A percentile compares a stretch with the other conserved stretches of the same genome.
phyloP scores from a whole-genome alignment of 73 alveolate species.

The Stentor coeruleus region DNA sequence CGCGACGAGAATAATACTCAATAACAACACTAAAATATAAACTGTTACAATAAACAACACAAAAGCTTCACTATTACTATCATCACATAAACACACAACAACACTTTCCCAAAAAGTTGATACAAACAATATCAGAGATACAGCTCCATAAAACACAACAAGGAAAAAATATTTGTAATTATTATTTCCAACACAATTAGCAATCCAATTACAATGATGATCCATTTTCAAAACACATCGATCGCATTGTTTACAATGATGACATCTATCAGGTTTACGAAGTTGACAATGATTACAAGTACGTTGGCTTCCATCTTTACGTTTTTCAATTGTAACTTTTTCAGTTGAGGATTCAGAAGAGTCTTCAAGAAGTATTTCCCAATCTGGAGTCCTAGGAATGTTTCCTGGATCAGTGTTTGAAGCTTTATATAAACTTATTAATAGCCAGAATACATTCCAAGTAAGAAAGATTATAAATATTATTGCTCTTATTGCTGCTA shows the following conservation, averaged over 20 bases:
- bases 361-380: constrained; percentile 38
- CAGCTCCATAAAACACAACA: constrained; percentile 17
- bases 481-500: background rate
- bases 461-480: background rate
- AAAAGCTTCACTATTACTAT: constrained; percentile 5
- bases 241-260: constrained; percentile 77
- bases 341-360: constrained; percentile 14
- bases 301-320: constrained; percentile 37
- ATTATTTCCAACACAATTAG: constrained; percentile 68
- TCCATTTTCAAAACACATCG: constrained; percentile 75
- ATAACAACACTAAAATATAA: constrained; percentile 31
- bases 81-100: constrained; percentile 5
- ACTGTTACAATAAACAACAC: constrained; percentile 21
- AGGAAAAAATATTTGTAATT: constrained; percentile 52
- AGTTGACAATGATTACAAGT: constrained; percentile 53
- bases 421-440: constrained; percentile 10
- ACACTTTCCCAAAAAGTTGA: constrained; percentile 38
- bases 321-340: constrained; percentile 30
- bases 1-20: constrained; percentile 31
- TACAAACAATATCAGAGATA: constrained; percentile 6
- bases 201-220: constrained; percentile 89
- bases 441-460: background rate
- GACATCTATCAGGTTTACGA: constrained; percentile 73
- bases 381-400: constrained; percentile 39
- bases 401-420: constrained; percentile 41